phyloP scores from a whole-genome alignment of 1,284 basidiomycete species.

The Abortiporus biennis region DNA sequence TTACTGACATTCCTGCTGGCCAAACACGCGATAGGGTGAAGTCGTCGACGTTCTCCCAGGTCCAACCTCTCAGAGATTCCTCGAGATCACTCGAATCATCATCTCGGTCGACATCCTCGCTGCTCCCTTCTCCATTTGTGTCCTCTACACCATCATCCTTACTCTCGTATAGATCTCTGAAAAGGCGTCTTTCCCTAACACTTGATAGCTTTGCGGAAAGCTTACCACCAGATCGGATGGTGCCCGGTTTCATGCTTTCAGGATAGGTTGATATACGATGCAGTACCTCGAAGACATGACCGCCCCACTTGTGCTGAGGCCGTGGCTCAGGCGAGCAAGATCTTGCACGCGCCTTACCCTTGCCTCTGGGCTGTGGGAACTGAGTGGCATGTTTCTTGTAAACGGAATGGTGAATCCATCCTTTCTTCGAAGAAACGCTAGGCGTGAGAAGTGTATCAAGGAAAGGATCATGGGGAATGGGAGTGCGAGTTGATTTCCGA shows the following conservation, averaged over 20 bases:
- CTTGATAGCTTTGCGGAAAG: slow-evolving; percentile 51
- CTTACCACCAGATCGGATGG: slow-evolving; percentile 45
- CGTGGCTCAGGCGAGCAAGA: background rate
- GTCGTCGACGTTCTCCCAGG: slow-evolving; percentile 64
- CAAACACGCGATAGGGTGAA: slow-evolving; percentile 50
- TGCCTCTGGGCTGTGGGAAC: background rate
- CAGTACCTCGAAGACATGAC: slow-evolving; percentile 57
- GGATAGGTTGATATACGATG: slow-evolving; percentile 36
- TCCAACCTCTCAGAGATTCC: slow-evolving; percentile 43
- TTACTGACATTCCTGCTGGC: slow-evolving; percentile 40
- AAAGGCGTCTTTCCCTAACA: slow-evolving; percentile 50
- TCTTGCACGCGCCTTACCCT: background rate
- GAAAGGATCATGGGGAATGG: slow-evolving; percentile 11
- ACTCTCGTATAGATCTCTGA: slow-evolving; percentile 17
- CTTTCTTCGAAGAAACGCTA: background rate
- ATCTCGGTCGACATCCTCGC: slow-evolving; percentile 25
- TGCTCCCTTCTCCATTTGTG: slow-evolving; percentile 10
- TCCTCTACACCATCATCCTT: background rate
- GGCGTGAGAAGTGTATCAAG: slow-evolving; percentile 11
- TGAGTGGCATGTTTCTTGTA: background rate
- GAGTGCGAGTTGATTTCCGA: slow-evolving; percentile 2
- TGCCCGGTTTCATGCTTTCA: slow-evolving; percentile 36
- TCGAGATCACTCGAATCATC: too few relatives aligned
- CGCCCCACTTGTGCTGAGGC: slow-evolving; percentile 14
- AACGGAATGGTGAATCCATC: too few relatives aligned